Conservation (phyloP, 2,329 filamentous ascomycete species). For the Alternaria alternata region DNA sequence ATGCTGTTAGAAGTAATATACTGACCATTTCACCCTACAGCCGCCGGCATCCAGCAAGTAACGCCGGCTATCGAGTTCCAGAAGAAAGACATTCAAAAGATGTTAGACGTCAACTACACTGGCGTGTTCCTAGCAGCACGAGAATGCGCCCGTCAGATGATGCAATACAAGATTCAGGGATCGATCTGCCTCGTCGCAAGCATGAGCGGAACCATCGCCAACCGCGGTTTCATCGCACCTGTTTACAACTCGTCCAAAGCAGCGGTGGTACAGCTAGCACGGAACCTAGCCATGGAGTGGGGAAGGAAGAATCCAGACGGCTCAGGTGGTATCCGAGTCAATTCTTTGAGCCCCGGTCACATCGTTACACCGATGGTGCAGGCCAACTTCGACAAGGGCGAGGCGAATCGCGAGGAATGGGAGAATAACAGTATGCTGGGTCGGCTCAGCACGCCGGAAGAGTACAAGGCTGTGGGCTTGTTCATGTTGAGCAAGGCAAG, state of each 20-base stretch:
- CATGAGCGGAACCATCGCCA: slow-evolving; percentile 68
- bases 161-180: slow-evolving; percentile 63
- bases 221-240: slow-evolving; percentile 67
- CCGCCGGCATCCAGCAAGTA: slow-evolving; percentile 80
- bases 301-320: slow-evolving; percentile 53
- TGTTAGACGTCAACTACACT: slow-evolving; percentile 67
- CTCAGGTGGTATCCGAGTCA: slow-evolving; percentile 74
- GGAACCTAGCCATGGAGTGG: slow-evolving; percentile 77
- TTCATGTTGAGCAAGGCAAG: slow-evolving; percentile 48
- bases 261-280: slow-evolving; percentile 72
- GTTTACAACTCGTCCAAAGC: slow-evolving; percentile 81
- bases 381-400: slow-evolving; percentile 74
- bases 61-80: slow-evolving; percentile 79
- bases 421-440: slow-evolving; percentile 83
- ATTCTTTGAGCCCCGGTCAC: slow-evolving; percentile 80
- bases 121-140: slow-evolving; percentile 68
- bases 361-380: slow-evolving; percentile 85
- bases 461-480: slow-evolving; percentile 46
- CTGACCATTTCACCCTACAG: slow-evolving; percentile 38
- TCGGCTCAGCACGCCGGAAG: slow-evolving; percentile 43
- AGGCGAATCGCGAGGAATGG: slow-evolving; percentile 73
- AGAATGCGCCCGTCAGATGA: slow-evolving; percentile 68
- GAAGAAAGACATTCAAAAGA: slow-evolving; percentile 63
- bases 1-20: background rate
- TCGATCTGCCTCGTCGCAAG: slow-evolving; percentile 68